Base-by-base conservation (phyloP, 106 monocot genomes). In the Dendrobium huoshanense region DNA sequence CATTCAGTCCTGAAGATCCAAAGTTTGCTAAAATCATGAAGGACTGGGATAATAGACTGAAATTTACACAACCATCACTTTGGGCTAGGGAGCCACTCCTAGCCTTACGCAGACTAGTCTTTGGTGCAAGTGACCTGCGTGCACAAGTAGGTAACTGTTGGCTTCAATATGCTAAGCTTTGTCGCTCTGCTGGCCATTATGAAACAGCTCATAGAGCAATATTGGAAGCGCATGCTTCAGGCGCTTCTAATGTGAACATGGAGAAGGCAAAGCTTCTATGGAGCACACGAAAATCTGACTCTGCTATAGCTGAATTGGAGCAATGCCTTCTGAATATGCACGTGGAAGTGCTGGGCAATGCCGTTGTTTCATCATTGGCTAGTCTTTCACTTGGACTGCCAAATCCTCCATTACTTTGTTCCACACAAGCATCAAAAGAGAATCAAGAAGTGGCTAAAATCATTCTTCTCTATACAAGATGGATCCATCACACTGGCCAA, bases 91-190 rank as follows among this genome's bases (percentile, higher is more conserved):
- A 99, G 47, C 99, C 99, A 49, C 86, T 99, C 56, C 83, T 99
- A 43, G 95, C 99, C 85, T 87, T 99, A 75, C 95, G 91, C 55
- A 89, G 95, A 76, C 82, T 99, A 79, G 93, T 99, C 79, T 99
- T 93, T 75, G 82, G 78, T 80, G 72, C 87, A n/a, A 91, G 84
- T 81, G 87, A 81, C 73, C 84, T 95, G 83, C 82, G 83, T 79
- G 79, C 78, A 79, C 91, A 95, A 75, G 99, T 93, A 55, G 99
- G 93, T n/a, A 88, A 87, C 79, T 99, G 95, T 77, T 99, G 99
- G 99, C 93, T 99, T 81, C 99, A 99, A 76, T 99, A 99, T 80
- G 95, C 95, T 55, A 99, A 95, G 78, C 95, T 95, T 80, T 99
- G 99, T 55, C 95, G 99, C 48, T 90, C 89, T 84, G 88, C 91